Conservation (phyloP, 257 asterid species). For the Fraxinus americana region DNA sequence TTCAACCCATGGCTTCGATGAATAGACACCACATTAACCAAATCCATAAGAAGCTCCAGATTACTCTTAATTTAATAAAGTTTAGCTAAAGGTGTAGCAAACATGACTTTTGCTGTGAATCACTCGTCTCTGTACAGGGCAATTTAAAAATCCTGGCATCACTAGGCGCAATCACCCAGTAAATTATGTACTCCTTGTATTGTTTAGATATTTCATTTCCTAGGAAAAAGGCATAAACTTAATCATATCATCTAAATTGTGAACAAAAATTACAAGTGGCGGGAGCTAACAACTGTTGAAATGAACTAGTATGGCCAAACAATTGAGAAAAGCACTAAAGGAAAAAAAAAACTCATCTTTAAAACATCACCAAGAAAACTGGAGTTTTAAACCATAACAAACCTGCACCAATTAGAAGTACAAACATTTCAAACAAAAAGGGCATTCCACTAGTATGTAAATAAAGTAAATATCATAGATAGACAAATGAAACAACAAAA, state of each 20-base stretch:
- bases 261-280: not conserved
- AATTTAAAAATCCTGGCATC: not conserved
- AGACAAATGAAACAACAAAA: not conserved
- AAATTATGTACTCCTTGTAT: not conserved
- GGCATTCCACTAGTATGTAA: not conserved
- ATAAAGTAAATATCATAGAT: not conserved
- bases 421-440: not conserved
- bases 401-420: not conserved
- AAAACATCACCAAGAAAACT: not conserved
- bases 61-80: not conserved
- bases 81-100: not conserved
- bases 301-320: not conserved
- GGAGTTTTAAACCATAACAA: slow-evolving; percentile 1
- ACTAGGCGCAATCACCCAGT: not conserved
- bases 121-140: not conserved
- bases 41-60: not conserved
- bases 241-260: not conserved
- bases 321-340: not conserved
- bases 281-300: not conserved
- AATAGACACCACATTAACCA: not conserved
- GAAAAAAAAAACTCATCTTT: not conserved
- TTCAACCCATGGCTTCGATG: not conserved
- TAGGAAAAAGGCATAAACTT: not conserved
- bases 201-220: not conserved
- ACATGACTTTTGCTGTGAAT: not conserved